These are phyloP conservation scores for Quercus berberidifolia DNA, from an alignment of 306 rosid species.

Conservation along the genomic window DNA sequence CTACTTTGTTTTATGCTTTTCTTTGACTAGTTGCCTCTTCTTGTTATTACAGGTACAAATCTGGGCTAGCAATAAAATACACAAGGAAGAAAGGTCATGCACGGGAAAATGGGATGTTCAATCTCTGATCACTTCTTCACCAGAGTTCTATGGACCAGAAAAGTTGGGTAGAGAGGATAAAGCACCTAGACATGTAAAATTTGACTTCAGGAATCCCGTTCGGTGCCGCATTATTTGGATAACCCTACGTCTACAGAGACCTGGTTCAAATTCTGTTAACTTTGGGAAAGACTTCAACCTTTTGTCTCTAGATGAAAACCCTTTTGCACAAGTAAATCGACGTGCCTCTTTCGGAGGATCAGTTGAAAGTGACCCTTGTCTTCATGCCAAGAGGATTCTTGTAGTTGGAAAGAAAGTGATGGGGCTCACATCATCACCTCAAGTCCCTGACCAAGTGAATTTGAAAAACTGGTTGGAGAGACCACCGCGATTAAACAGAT, in stretches of 20 bases:
- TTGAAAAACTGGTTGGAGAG: conserved; percentile 67
- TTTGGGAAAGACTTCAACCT: conserved; percentile 65
- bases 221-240: conserved; percentile 95
- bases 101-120: conserved; percentile 97
- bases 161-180: conserved; percentile 45
- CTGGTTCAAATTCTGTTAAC: conserved; percentile 77
- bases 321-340: conserved; percentile 64
- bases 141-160: conserved; percentile 71
- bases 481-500: conserved; percentile 74
- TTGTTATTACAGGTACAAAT: conserved; percentile 77
- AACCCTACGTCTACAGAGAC: conserved; percentile 69
- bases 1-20: background rate
- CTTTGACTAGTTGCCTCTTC: conserved; percentile 3
- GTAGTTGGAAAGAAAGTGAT: conserved; percentile 73
- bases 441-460: conserved; percentile 58
- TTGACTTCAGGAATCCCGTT: conserved; percentile 74
- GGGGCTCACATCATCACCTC: conserved; percentile 44
- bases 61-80: conserved; percentile 91
- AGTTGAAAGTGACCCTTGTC: conserved; percentile 64
- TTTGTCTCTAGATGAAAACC: conserved; percentile 84
- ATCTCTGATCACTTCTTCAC: conserved; percentile 61
- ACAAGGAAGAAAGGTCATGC: conserved; percentile 87
- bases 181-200: conserved; percentile 76
- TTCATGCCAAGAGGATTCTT: conserved; percentile 91
- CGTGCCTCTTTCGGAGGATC: conserved; percentile 88